These are phyloP conservation scores for Pelargonium australe DNA, from an alignment of 441 rosid species.

Conservation along the genomic window DNA sequence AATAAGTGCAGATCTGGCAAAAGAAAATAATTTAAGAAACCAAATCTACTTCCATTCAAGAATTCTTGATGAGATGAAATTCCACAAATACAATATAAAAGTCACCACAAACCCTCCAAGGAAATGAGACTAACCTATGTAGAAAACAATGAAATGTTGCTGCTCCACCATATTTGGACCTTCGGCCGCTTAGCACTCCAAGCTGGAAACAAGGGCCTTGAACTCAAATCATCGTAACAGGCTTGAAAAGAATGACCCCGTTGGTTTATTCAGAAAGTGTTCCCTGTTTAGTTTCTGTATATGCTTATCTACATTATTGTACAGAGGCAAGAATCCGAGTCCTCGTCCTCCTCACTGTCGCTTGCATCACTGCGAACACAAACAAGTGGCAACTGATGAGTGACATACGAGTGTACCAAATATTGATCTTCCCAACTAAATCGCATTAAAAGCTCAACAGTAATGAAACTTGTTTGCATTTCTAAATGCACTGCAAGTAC, in stretches of 20 bases:
- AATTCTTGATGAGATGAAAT: no score
- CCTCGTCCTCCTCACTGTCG: neutral
- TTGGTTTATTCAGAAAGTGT: neutral
- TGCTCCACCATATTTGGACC: constrained; percentile 1
- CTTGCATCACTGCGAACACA: neutral
- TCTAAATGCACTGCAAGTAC: neutral
- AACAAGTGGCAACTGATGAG: neutral
- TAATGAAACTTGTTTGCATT: neutral
- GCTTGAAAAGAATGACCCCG: neutral
- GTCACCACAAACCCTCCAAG: no score
- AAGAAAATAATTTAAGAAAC: neutral
- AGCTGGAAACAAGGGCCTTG: neutral
- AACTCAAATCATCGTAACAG: neutral
- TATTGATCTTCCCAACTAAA: neutral
- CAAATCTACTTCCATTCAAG: constrained; percentile 1
- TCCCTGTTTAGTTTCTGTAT: neutral
- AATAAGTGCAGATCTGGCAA: neutral
- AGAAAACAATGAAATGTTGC: neutral
- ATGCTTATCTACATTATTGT: neutral
- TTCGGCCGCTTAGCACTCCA: neutral
- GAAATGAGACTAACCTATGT: no score
- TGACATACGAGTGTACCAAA: neutral
- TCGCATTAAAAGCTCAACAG: neutral
- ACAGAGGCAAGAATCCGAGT: constrained; percentile 1
- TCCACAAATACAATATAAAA: no score